phyloP scores from a whole-genome alignment of 2,329 filamentous ascomycete species.

The Metarhizium brunneum region DNA sequence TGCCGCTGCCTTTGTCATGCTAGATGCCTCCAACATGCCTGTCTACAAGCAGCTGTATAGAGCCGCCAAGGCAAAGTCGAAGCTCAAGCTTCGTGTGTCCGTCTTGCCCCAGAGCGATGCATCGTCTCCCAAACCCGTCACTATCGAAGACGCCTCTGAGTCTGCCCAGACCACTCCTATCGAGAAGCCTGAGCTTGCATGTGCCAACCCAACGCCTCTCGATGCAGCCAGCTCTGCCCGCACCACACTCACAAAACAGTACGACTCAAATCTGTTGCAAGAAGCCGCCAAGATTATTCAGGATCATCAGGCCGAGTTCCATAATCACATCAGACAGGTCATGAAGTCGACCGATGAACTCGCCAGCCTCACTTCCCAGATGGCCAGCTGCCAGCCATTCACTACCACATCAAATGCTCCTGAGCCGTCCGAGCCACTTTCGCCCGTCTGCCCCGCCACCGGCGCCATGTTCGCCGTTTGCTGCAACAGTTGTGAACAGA shows the following conservation, averaged over 20 bases:
- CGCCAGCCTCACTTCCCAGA: conserved; percentile 3
- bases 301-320: conserved; percentile 16
- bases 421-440: not conserved
- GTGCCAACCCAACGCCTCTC: conserved; percentile 9
- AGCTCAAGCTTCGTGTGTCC: conserved; percentile 79
- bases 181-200: not conserved
- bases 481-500: conserved; percentile 81
- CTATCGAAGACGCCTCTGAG: conserved; percentile 41
- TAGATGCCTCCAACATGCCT: conserved; percentile 66
- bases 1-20: conserved; percentile 66
- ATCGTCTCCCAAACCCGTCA: conserved; percentile 30
- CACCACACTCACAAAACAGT: conserved; percentile 16
- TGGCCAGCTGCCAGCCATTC: conserved; percentile 3
- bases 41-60: conserved; percentile 97
- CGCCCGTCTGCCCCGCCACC: not conserved
- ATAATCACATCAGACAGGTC: conserved; percentile 16
- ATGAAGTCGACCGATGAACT: conserved; percentile 14
- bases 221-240: conserved; percentile 8
- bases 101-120: conserved; percentile 26
- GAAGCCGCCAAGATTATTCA: conserved; percentile 17
- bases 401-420: not conserved
- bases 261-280: conserved; percentile 16
- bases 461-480: conserved; percentile 62
- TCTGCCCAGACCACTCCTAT: conserved; percentile 22
- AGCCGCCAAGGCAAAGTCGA: conserved; percentile 95